Evolutionary conservation across 768 basidiomycete species (phyloP).

Genomic region (Phlebiopsis flavidoalba): DNA sequence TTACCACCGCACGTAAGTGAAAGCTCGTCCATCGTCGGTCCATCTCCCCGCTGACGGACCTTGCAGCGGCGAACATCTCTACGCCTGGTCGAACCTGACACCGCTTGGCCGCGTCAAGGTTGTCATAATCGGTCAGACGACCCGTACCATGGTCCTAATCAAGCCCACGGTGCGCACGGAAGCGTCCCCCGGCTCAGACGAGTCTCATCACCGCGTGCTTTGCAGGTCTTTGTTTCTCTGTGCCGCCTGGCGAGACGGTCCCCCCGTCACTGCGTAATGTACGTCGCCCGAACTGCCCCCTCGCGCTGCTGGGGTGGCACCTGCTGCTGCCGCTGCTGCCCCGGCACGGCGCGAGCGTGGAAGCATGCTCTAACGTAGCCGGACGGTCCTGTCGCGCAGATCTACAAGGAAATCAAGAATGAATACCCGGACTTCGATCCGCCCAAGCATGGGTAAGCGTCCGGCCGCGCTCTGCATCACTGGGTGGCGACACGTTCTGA

Average conservation of each 20-base stretch:
- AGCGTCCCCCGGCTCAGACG: neutral
- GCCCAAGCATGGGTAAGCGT: constrained; percentile 78
- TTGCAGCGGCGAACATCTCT: constrained; percentile 68
- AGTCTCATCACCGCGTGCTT: neutral
- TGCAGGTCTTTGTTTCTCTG: constrained; percentile 83
- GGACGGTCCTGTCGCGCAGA: constrained; percentile 37
- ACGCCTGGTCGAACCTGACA: constrained; percentile 82
- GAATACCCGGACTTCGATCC: constrained; percentile 77
- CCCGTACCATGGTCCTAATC: constrained; percentile 75
- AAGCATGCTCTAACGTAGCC: constrained; percentile 12
- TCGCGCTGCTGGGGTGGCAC: neutral
- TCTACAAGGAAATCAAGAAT: constrained; percentile 80
- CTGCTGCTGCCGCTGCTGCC: neutral
- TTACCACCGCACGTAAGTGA: constrained; percentile 71
- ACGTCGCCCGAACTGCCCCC: constrained; percentile 19
- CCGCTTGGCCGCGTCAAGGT: constrained; percentile 81
- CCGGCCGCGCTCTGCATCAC: constrained; percentile 4
- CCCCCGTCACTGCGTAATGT: constrained; percentile 87
- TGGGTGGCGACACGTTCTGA: constrained; percentile 8
- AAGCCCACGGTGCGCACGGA: constrained; percentile 69
- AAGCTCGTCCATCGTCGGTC: neutral
- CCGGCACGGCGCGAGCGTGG: constrained; percentile 4
- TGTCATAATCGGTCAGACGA: constrained; percentile 90
- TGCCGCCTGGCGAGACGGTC: constrained; percentile 65
- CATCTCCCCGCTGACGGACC: neutral